phyloP scores from a whole-genome alignment of 441 rosid species.

The Eruca vesicaria region DNA sequence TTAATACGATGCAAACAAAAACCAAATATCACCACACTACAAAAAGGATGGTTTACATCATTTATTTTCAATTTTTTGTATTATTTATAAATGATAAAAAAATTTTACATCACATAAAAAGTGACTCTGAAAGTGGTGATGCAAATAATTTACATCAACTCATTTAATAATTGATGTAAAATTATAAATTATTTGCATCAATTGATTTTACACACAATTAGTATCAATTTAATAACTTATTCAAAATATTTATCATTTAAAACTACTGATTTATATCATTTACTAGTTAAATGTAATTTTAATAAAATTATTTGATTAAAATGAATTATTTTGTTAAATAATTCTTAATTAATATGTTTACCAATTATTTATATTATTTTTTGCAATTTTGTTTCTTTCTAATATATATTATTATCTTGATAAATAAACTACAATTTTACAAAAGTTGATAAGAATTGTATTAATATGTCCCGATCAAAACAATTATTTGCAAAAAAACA shows the following conservation, averaged over 20 bases:
- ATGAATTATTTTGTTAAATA: not conserved
- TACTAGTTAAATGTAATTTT: not conserved
- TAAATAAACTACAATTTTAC: no score
- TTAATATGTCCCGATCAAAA: no score
- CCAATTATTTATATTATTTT: not conserved
- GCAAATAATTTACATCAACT: not conserved
- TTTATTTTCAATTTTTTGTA: no score
- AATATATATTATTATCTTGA: not conserved
- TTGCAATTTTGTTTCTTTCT: not conserved
- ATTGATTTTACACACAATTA: not conserved
- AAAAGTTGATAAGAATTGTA: no score
- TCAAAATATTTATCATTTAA: not conserved
- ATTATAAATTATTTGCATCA: not conserved
- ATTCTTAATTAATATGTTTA: not conserved
- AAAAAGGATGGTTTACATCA: no score
- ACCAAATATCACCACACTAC: no score
- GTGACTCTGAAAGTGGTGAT: not conserved
- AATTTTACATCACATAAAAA: no score
- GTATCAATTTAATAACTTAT: not conserved
- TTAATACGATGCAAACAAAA: no score
- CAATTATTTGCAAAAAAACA: no score
- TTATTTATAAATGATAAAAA: no score
- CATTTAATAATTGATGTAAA: not conserved
- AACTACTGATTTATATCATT: not conserved
- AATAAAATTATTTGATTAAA: not conserved